Evolutionary conservation across 768 basidiomycete species (phyloP), one percentile per base, ranked within the genome.

Genomic region (Sistotremastrum niveocremeum): DNA sequence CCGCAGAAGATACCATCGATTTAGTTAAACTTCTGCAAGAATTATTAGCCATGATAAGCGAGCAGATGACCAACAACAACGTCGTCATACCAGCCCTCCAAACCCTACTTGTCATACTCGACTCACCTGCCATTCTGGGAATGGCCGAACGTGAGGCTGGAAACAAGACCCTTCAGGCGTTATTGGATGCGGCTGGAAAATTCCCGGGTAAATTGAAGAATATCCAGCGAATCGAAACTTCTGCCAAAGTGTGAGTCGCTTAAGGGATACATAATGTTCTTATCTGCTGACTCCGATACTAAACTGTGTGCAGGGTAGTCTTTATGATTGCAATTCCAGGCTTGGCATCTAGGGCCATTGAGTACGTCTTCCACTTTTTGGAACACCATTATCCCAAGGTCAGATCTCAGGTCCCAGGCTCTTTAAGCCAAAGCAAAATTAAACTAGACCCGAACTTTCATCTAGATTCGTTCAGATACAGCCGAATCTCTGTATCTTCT

Each of bases 21-120:
- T 64, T 80, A 34, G 54, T 66, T 7, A 57, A 60, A n/a, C 65
- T 90, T 8, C 64, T 74, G 10, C 59, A 63, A 5, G 80, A 86
- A 57, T 70, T 93, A 34, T 49, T 79, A 28, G 57, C 58, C 4
- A 68, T 76, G 47, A 77, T 71, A 1, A 70, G 71, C 48, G 54
- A 65, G 34, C 76, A 81, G 50, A 53, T 77, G 35, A 60, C 67
- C 8, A 71, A 73, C 6, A 97, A 95, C 56, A 64, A 71, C 7
- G 65, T 86, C 31, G 79, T 94, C 37, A 68, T 95, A n/a, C 91
- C 94, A 0, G 71, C 83, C 7, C 61, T 95, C 49, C 79, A 85
- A 54, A 80, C 81, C 2, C 74, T 88, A 46, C 78, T 79, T 50
- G 61, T 81, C 30, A 62, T 97, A 31, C 67, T 90, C 5, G 82